Evolutionary conservation across 108 stramenopile genomes (phyloP), one percentile per base, ranked within the genome.

Genomic region (Epipyxis sp.): DNA sequence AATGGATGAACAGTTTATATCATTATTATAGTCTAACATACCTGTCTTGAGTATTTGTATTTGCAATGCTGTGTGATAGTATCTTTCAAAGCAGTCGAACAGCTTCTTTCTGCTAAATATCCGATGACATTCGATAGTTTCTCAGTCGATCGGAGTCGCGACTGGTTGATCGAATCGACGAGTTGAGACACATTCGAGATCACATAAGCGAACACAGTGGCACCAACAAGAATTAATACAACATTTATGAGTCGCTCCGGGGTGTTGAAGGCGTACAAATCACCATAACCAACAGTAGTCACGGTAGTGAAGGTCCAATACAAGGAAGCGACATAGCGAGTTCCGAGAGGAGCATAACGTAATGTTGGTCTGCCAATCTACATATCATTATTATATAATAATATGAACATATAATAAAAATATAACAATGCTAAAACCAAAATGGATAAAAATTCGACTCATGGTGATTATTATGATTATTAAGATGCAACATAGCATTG

Each of bases 241-340:
- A 74, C 43, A 34, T 3, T 32, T 27, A 74, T 27, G 3, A 3
- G n/a, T 10, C 71, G 44, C 43, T 57, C 71, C 6, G 3, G 20
- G 6, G 34, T 20, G 6, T 13, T 13, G 6, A 3, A 29, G 6
- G 71, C 42, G 25, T 32, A 30, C 10, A 74, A 43, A 37, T 74
- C 71, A 6, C 71, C 71, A 37, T 74, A 74, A 42, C 71, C 71
- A 34, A 74, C 71, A 29, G 71, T 74, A 3, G 71, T 57, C 3
- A 74, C 27, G 6, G 71, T 74, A 29, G 71, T 74, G 6, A 74
- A 37, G 34, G 35, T 39, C 3, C 34, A 74, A 42, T 74, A 74
- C 13, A 74, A 6, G 3, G 71, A 54, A 10, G 34, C 42, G 10
- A 74, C 6, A 74, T 74, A 74, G 6, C 42, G 71, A 10, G 44